Conservation (phyloP, 1,284 basidiomycete species). For the Apiotrichum sp. region DNA sequence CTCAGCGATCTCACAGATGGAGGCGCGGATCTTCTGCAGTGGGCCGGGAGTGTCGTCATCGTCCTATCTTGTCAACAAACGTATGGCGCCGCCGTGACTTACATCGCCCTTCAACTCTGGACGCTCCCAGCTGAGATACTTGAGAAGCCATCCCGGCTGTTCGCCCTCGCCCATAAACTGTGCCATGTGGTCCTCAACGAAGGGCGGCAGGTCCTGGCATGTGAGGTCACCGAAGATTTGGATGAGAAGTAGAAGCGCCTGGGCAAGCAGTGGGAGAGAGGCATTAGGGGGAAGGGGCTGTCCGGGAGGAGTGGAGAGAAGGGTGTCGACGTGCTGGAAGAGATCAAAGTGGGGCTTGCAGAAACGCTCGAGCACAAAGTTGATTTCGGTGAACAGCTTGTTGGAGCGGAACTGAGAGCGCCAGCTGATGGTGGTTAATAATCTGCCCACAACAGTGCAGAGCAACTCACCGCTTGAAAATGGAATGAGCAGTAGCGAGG, state of each 20-base stretch:
- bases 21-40: constrained; percentile 78
- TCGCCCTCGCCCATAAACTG: constrained; percentile 64
- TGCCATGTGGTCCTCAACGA: constrained; percentile 80
- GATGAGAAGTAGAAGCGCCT: constrained; percentile 68
- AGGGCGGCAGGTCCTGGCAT: constrained; percentile 90
- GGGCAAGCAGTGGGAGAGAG: constrained; percentile 53
- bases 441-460: not conserved
- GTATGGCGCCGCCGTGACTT: constrained; percentile 34
- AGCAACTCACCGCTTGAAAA: constrained; percentile 61
- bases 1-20: constrained; percentile 87
- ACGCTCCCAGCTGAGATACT: constrained; percentile 72
- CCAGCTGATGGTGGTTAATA: constrained; percentile 54
- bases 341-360: constrained; percentile 75
- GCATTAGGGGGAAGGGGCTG: constrained; percentile 44
- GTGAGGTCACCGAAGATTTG: constrained; percentile 92
- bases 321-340: constrained; percentile 56
- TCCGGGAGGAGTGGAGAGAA: constrained; percentile 45
- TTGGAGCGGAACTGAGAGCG: constrained; percentile 84
- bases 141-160: constrained; percentile 64
- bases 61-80: constrained; percentile 51
- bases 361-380: constrained; percentile 80
- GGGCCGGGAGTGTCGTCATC: constrained; percentile 78
- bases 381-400: constrained; percentile 79
- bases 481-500: constrained; percentile 89
- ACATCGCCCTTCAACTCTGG: constrained; percentile 65